Evolutionary conservation across 2,329 filamentous ascomycete genomes (phyloP).

Genomic region (Diaporthe aspalathi): DNA sequence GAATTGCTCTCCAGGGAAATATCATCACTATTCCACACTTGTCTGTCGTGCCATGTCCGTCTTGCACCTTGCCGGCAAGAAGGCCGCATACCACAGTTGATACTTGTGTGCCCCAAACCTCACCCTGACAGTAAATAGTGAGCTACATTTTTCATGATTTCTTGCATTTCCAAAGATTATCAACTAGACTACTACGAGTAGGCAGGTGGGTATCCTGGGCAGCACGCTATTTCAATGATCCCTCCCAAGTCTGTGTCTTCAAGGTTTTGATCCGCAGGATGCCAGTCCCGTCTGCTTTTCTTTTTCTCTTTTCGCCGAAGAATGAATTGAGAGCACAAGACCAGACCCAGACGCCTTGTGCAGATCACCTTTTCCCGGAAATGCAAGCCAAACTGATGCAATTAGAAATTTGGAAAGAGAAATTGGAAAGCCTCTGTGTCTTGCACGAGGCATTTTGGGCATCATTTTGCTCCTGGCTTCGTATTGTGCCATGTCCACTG

Average conservation of each 20-base stretch:
- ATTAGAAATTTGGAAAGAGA: background rate
- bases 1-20: background rate
- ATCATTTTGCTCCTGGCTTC: background rate
- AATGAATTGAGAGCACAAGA: background rate
- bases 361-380: constrained; percentile 5
- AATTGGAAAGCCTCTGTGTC: background rate
- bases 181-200: constrained; percentile 30
- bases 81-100: too few relatives aligned
- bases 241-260: constrained; percentile 7
- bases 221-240: background rate
- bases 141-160: background rate
- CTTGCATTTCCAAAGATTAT: constrained; percentile 25
- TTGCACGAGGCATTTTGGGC: background rate
- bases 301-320: constrained; percentile 10
- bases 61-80: too few relatives aligned
- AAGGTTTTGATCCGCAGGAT: constrained; percentile 12
- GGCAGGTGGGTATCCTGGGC: constrained; percentile 23
- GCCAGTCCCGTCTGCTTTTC: constrained; percentile 14
- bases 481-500: background rate
- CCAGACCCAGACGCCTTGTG: constrained; percentile 14
- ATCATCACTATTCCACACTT: background rate
- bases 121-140: background rate
- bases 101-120: too few relatives aligned
- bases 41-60: background rate
- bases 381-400: constrained; percentile 24